A percentile compares a stretch with the other conserved stretches of the same genome.
phyloP scores from a whole-genome alignment of 2,329 filamentous ascomycete genomes.

The Cercospora berteroae region DNA sequence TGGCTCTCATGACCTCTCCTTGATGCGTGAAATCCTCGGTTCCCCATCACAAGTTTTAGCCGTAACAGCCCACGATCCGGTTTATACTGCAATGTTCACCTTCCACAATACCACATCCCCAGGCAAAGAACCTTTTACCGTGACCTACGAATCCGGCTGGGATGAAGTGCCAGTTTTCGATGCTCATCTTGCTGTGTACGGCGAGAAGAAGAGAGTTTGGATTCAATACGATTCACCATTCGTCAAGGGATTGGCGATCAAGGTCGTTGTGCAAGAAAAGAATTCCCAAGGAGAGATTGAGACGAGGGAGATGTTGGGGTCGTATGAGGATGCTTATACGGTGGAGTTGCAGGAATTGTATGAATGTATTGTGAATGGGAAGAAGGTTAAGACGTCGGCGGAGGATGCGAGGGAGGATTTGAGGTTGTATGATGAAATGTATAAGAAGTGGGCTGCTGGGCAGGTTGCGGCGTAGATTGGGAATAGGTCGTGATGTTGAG shows the following conservation, averaged over 20 bases:
- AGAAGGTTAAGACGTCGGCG: conserved; percentile 43
- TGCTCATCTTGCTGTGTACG: conserved; percentile 55
- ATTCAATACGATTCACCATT: conserved; percentile 59
- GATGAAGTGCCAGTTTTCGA: conserved; percentile 55
- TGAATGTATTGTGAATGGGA: conserved; percentile 40
- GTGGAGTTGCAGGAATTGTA: conserved; percentile 45
- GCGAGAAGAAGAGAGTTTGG: conserved; percentile 53
- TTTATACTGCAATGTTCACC: conserved; percentile 45
- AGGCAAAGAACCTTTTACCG: conserved; percentile 43
- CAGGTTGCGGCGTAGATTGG: not conserved
- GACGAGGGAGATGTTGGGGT: conserved; percentile 39
- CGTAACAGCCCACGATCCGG: conserved; percentile 43
- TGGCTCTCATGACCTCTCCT: conserved; percentile 55
- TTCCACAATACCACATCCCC: conserved; percentile 36
- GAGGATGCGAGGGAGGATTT: conserved; percentile 46
- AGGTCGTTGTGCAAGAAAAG: conserved; percentile 49
- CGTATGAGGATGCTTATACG: conserved; percentile 51
- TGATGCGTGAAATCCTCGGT: conserved; percentile 56
- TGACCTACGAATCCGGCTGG: conserved; percentile 59
- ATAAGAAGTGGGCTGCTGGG: conserved; percentile 22
- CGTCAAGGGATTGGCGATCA: conserved; percentile 55
- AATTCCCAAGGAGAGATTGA: conserved; percentile 37
- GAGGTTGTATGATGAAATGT: conserved; percentile 37
- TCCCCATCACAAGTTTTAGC: conserved; percentile 49
- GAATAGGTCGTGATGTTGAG: not conserved